These are phyloP conservation scores for Spathaspora sp. DNA, from an alignment of 1,139 yeast genomes.

Conservation along the genomic window DNA sequence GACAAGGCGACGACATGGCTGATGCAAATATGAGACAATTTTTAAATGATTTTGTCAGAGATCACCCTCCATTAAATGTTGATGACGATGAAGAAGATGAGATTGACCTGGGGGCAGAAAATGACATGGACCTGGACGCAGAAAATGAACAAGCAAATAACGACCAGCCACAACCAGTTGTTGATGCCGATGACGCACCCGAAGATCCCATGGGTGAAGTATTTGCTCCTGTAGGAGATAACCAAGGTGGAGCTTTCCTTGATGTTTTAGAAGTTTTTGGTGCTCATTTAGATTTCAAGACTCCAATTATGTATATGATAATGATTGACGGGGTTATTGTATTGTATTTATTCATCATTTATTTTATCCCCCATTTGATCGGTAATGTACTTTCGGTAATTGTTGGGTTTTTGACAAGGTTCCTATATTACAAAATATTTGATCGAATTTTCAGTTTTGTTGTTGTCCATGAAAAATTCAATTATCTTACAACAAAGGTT, in stretches of 20 bases:
- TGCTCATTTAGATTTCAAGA: constrained; percentile 30
- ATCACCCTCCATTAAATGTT: background rate
- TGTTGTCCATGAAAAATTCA: background rate
- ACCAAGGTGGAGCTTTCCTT: constrained; percentile 18
- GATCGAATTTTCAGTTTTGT: background rate
- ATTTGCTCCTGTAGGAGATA: constrained; percentile 4
- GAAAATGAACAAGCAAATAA: constrained; percentile 8
- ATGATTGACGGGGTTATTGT: constrained; percentile 44
- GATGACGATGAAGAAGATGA: constrained; percentile 5
- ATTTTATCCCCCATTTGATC: constrained; percentile 53
- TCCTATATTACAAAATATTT: background rate
- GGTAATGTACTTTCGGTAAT: constrained; percentile 43
- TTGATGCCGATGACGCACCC: constrained; percentile 2
- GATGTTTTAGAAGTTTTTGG: constrained; percentile 40
- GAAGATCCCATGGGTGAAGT: constrained; percentile 3
- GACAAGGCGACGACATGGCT: background rate
- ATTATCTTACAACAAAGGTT: background rate
- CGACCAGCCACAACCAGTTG: constrained; percentile 5
- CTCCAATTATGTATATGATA: constrained; percentile 38
- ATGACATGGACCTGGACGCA: background rate
- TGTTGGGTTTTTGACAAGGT: constrained; percentile 11
- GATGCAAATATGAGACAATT: constrained; percentile 1
- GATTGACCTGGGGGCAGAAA: constrained; percentile 2
- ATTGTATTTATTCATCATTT: constrained; percentile 45
- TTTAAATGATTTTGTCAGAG: background rate